phyloP scores from a whole-genome alignment of 352 stramenopile species.

The Globisporangium irregulare region DNA sequence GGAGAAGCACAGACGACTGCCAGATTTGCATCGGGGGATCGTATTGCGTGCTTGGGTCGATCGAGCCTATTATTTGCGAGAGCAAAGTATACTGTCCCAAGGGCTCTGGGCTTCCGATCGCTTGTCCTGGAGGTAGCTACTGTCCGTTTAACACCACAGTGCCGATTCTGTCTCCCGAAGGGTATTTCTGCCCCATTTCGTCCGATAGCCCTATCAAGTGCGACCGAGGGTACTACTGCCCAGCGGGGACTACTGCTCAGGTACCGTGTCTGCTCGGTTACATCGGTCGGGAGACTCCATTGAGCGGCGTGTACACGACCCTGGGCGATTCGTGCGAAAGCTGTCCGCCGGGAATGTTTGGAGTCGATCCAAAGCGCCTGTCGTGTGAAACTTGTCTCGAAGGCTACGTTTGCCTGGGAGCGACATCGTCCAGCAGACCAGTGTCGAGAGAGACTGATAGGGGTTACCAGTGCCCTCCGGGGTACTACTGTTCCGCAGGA shows the following conservation, averaged over 20 bases:
- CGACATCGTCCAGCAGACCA: conserved; percentile 57
- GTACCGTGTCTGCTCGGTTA: conserved; percentile 81
- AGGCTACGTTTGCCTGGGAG: conserved; percentile 85
- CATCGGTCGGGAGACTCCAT: conserved; percentile 46
- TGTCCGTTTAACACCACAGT: conserved; percentile 69
- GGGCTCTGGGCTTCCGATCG: conserved; percentile 39
- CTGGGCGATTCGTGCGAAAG: conserved; percentile 60
- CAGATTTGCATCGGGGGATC: conserved; percentile 51
- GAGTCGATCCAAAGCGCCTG: conserved; percentile 73
- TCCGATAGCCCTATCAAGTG: conserved; percentile 37
- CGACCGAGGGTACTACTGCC: conserved; percentile 70
- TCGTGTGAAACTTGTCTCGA: conserved; percentile 64
- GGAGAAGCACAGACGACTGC: conserved; percentile 40
- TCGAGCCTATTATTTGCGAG: conserved; percentile 48
- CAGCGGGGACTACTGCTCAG: conserved; percentile 39
- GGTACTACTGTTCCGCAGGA: conserved; percentile 70
- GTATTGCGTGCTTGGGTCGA: conserved; percentile 44
- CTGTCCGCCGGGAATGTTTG: conserved; percentile 79
- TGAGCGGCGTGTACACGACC: conserved; percentile 45
- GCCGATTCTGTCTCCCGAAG: conserved; percentile 55
- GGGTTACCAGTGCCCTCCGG: conserved; percentile 84
- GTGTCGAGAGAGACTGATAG: conserved; percentile 48
- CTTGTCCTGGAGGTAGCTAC: conserved; percentile 69
- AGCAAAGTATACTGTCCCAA: conserved; percentile 57
- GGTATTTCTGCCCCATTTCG: conserved; percentile 67